These are phyloP conservation scores for Calocybe indica DNA, from an alignment of 768 basidiomycete genomes.

Conservation along the genomic window DNA sequence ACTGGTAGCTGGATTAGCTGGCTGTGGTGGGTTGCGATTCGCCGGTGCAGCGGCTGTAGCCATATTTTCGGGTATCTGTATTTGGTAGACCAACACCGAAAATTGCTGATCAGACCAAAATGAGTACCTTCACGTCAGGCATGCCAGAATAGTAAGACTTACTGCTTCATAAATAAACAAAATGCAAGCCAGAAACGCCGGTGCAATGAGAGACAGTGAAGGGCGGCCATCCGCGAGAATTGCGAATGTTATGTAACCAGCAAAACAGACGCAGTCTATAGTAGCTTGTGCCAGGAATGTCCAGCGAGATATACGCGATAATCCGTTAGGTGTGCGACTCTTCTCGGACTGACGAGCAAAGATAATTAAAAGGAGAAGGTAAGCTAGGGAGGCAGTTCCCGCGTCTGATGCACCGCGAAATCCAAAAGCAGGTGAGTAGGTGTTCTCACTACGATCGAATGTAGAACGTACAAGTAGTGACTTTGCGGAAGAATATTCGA, in stretches of 20 bases:
- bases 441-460: no score
- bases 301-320: constrained; percentile 79
- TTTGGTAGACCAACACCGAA: constrained; percentile 69
- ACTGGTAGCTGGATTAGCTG: constrained; percentile 1
- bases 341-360: constrained; percentile 70
- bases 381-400: constrained; percentile 57
- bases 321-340: constrained; percentile 72
- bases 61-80: constrained; percentile 73
- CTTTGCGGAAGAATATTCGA: constrained; percentile 66
- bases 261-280: constrained; percentile 80
- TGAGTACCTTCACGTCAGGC: neutral
- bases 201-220: constrained; percentile 75
- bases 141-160: constrained; percentile 11
- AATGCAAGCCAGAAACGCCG: constrained; percentile 78
- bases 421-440: neutral
- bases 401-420: constrained; percentile 47
- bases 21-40: no score
- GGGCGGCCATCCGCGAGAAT: constrained; percentile 79
- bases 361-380: constrained; percentile 60
- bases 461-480: constrained; percentile 49
- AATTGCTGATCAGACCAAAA: constrained; percentile 58
- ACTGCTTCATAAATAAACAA: constrained; percentile 83
- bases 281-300: constrained; percentile 75
- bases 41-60: constrained; percentile 3
- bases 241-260: constrained; percentile 84